Percentiles rank a stretch among this genome's conserved stretches.
Conservation (phyloP, 306 rosid species). For the Sphenostylis stenocarpa region DNA sequence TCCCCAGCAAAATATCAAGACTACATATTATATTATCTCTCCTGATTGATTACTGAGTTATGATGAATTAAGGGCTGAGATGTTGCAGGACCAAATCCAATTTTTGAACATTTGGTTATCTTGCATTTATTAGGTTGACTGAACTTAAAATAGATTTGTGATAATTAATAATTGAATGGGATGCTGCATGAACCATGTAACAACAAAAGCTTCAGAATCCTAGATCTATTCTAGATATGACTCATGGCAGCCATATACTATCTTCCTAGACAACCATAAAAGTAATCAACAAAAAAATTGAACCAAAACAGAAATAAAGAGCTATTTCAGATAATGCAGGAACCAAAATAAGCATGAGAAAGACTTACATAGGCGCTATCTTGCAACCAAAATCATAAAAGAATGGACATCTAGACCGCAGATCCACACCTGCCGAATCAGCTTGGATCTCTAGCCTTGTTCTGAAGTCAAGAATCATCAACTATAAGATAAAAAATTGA, state of each 20-base stretch:
- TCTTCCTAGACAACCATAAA: conserved; percentile 8
- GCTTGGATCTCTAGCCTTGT: conserved; percentile 92
- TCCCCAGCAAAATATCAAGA: no score
- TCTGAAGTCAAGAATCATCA: conserved; percentile 47
- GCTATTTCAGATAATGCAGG: not conserved
- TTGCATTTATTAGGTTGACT: not conserved
- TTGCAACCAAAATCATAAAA: conserved; percentile 98
- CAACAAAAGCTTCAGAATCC: conserved; percentile 9
- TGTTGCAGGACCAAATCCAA: no score
- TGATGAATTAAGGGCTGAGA: no score
- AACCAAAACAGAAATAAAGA: conserved; percentile 8
- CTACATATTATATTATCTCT: no score
- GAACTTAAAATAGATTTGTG: not conserved
- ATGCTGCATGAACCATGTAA: not conserved
- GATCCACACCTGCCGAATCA: conserved; percentile 76
- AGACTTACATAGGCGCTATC: conserved; percentile 82
- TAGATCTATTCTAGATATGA: conserved; percentile 13
- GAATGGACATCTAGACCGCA: conserved; percentile 76
- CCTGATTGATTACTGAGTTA: no score
- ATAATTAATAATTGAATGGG: conserved; percentile 1
- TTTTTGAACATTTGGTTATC: not conserved
- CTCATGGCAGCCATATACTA: conserved; percentile 17
- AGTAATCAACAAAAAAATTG: conserved; percentile 9
- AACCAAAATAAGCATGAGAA: conserved; percentile 14
- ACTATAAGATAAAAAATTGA: conserved; percentile 28